Evolutionary conservation across 2,329 filamentous ascomycete genomes (phyloP), one percentile per base, ranked within the genome.

Genomic region (Dactylellina drechsleri): DNA sequence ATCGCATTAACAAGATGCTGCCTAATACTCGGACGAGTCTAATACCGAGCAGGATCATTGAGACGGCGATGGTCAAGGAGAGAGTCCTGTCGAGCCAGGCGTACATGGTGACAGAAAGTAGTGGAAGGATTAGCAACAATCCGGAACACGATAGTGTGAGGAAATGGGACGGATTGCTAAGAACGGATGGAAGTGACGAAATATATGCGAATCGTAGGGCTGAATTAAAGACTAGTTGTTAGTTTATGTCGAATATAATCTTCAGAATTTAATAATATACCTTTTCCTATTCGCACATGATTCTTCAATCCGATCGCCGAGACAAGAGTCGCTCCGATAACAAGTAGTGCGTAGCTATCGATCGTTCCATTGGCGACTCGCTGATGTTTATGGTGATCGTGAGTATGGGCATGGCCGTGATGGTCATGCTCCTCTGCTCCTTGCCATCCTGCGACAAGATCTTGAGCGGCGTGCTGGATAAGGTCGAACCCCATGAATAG

Each of bases 401-500:
- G 77, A 20, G 53, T 73, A 16, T 77, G 64, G 16, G 49, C 18
- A 1, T 96, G 92, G 15, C 86, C 86, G 13, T 77, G 77, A 1
- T 59, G 23, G 16, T 68, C 50, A 16, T 72, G 50, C 2, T 45
- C 47, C 28, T 66, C 66, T 12, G 43, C 72, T 43, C 66, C 66
- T 26, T 76, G 66, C 56, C 71, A 72, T 12, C 78, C 78, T 82
- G 97, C 94, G 10, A 99, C 87, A n/a, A 93, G 87, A 82, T 99
- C 94, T 81, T 97, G 95, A 15, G 97, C 85, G 74, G 92, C 94
- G 81, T 99, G 95, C 47, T 92, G 96, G 76, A 99, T 90, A 57
- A 99, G 88, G 79, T 99, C 95, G 79, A 98, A 90, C 18, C 94
- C 94, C 85, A 97, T 97, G 83, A 99, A 99, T n/a, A 97, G 87